Evolutionary conservation across 441 rosid species (phyloP), one percentile per base, ranked within the genome.

Genomic region (Omphalea diandra): DNA sequence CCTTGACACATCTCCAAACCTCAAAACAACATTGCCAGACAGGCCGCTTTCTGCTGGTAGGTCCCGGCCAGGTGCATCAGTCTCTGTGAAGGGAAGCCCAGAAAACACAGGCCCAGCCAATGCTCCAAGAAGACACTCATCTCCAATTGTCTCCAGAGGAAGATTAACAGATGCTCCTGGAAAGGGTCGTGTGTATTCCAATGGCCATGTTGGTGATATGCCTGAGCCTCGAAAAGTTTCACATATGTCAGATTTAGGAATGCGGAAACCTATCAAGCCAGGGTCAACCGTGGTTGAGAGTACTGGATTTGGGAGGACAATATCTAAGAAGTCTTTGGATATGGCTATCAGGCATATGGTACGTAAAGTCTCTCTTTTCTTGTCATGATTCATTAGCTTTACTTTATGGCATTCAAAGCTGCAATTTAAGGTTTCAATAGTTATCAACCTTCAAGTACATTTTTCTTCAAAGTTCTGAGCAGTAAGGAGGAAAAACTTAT

Each of bases 311-410:
- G 99, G 99, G 64, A 84, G 98, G 83, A 83, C 82, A 49, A 86
- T 94, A 67, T 90, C 98, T 33, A 94, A 94, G 88, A 94, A 87
- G 73, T 92, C 98, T 70, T 81, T 88, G 57, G 99, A 90, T 78
- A 88, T 90, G 97, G 94, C 97, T 64, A 84, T 92, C 73, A 84
- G 90, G 76, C 98, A 94, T 73, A 90, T 90, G 99, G 99, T 94
- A 94, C 49, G 83, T 59, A n/a, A 63, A 55, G 67, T 69, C 40
- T 75, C 66, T 52, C n/a, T n/a, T n/a, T 56, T 22, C 15, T 7
- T 68, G 50, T 57, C n/a, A 32, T 31, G 50, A 52, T 54, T 55
- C 50, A 47, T 31, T 40, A 52, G 15, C 35, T 33, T 67, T 26
- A 32, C 2, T 7, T 18, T 31, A 56, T 24, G 17, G 32, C 9